Percentiles rank a stretch among this genome's conserved stretches.
Evolutionary conservation across 345 rosid species (phyloP).

Genomic region (Eucalyptus guilfoylei): DNA sequence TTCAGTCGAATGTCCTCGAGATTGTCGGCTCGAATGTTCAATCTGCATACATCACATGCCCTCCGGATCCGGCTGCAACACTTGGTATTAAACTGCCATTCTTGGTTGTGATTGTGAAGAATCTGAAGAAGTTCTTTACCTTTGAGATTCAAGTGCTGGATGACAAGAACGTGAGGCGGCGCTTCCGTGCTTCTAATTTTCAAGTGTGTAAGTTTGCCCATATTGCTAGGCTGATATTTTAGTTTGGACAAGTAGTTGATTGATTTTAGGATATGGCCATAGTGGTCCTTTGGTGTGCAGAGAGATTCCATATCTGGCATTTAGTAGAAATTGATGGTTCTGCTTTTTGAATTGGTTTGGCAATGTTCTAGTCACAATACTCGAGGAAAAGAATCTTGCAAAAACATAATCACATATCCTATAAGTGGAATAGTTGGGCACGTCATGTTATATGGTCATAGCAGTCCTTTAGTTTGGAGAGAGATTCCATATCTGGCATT

Average conservation of each 20-base stretch:
- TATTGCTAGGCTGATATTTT: neutral
- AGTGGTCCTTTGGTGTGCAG: neutral
- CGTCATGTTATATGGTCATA: neutral
- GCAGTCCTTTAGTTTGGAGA: neutral
- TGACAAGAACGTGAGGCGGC: constrained; percentile 93
- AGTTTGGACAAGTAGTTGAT: neutral
- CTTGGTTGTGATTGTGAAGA: constrained; percentile 87
- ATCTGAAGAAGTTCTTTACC: constrained; percentile 81
- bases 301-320: neutral
- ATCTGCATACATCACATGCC: constrained; percentile 91
- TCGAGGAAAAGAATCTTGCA: neutral
- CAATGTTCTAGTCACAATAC: neutral
- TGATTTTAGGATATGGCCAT: neutral
- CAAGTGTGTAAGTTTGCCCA: constrained; percentile 83
- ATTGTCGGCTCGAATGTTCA: constrained; percentile 79
- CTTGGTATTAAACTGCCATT: constrained; percentile 96
- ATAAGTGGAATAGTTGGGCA: too few species aligned
- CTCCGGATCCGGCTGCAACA: constrained; percentile 79
- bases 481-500: neutral
- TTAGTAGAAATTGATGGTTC: neutral
- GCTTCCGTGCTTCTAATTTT: constrained; percentile 96
- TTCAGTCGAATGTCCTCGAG: constrained; percentile 87
- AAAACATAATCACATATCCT: neutral
- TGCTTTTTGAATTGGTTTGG: neutral
- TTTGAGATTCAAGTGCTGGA: constrained; percentile 96